Base-by-base conservation (phyloP, 2,329 filamentous ascomycete genomes). In the Didymella pinodella region DNA sequence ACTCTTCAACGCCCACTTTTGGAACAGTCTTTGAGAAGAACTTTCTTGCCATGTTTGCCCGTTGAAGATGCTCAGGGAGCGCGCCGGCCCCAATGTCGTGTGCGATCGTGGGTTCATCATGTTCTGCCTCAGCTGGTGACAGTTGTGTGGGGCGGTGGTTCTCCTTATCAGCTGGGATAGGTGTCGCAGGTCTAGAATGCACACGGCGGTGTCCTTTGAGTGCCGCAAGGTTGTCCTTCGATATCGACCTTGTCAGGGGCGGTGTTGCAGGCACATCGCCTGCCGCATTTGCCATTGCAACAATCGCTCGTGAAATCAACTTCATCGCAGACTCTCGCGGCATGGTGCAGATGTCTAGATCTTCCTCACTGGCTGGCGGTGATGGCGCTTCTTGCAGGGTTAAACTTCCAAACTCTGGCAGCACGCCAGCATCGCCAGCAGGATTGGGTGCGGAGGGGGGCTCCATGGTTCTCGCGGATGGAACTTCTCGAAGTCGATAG, bases 11-110 rank as follows among this genome's bases (percentile, higher is more conserved):
- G 34, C 88, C 85, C 65, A 98, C 94, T 11, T 90, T 89, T 20
- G 95, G 94, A 16, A 92, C 88, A 49, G 88, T 86, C 75, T 95
- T 97, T 64, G 90, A 94, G 81, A 95, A 96, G 79, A 99, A 99
- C 71, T 95, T 95, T 66, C 93, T 88, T 18, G 92, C 92, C 64
- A 98, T 92, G 65, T 92, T 90, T 62, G 88, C 88, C 73, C 95
- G 90, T 75, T 97, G 93, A 32, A 92, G 79, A 60, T 89, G 87
- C 56, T 92, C 81, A 22, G 90, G 88, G 67, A 92, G 88, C 29
- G 87, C 88, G 74, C 91, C 86, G 45, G 86, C 85, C n/a, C 88
- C 77, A 32, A 82, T 73, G 36, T 82, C 77, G 10, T 69, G 62
- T n/a, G 75, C 75, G 38, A 77, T 77, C 25, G 78, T 78, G 26